Percentiles rank a stretch among this genome's conserved stretches.
Conservation (phyloP, 75 land plant species). For the Larix kaempferi region DNA sequence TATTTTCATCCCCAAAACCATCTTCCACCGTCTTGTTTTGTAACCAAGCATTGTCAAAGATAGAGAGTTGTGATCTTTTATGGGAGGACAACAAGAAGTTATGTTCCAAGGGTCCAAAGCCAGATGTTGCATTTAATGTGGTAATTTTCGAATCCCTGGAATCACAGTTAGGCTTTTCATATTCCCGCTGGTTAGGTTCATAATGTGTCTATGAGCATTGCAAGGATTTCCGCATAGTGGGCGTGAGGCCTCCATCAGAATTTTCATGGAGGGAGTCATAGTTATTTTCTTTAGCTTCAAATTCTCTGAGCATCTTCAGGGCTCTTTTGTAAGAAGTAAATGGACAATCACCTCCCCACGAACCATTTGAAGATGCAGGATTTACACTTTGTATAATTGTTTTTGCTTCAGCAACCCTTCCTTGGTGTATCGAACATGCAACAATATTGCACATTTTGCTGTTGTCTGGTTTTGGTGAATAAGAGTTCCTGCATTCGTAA, state of each 20-base stretch:
- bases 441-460: constrained; percentile 99
- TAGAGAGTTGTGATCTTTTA: no score
- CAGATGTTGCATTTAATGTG: background rate
- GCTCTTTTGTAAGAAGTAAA: constrained; percentile 92
- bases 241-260: constrained; percentile 22
- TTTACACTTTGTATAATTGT: constrained; percentile 61
- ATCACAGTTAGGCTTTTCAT: constrained; percentile 32
- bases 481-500: constrained; percentile 47
- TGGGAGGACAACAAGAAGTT: no score
- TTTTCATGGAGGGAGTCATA: constrained; percentile 53
- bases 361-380: constrained; percentile 65
- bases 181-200: constrained; percentile 11
- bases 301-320: constrained; percentile 87
- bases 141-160: background rate
- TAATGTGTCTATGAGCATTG: background rate
- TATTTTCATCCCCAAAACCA: no score
- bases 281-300: constrained; percentile 34
- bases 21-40: constrained; percentile 39
- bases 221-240: constrained; percentile 20
- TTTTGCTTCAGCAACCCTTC: constrained; percentile 81
- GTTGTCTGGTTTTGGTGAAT: constrained; percentile 80
- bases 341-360: constrained; percentile 83
- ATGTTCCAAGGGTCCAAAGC: background rate
- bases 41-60: constrained; percentile 43
- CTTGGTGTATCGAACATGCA: constrained; percentile 95